Conservation (phyloP, 2,329 filamentous ascomycete genomes). For the Coniochaeta pulveracea region DNA sequence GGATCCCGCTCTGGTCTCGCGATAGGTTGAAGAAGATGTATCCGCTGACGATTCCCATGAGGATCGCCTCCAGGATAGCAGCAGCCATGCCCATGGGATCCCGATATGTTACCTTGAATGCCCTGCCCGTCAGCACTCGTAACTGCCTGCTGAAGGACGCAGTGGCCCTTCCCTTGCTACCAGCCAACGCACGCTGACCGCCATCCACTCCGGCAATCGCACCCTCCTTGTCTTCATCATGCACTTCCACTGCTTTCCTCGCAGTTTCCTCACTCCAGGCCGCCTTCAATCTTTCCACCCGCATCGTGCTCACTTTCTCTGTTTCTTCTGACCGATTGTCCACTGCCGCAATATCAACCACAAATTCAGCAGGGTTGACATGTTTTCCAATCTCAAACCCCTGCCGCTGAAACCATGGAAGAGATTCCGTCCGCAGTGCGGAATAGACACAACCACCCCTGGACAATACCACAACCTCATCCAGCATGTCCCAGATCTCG, state of each 20-base stretch:
- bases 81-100: conserved; percentile 68
- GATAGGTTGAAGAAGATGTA: conserved; percentile 61
- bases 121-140: conserved; percentile 54
- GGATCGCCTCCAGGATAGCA: conserved; percentile 55
- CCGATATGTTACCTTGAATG: conserved; percentile 60
- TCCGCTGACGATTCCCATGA: conserved; percentile 61
- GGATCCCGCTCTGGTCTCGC: conserved; percentile 57
- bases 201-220: too few relatives aligned
- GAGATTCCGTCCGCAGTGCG: conserved; percentile 43
- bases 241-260: conserved; percentile 7
- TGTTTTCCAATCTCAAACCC: conserved; percentile 56
- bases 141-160: conserved; percentile 50
- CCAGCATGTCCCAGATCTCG: conserved; percentile 70
- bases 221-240: conserved; percentile 9
- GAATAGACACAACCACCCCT: conserved; percentile 59
- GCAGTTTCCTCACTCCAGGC: conserved; percentile 41
- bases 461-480: conserved; percentile 58
- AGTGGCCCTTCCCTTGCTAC: conserved; percentile 24
- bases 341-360: conserved; percentile 64
- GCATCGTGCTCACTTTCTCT: conserved; percentile 44
- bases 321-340: conserved; percentile 60
- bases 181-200: neutral
- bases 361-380: conserved; percentile 67
- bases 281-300: conserved; percentile 49
- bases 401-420: conserved; percentile 51